Conservation (phyloP, 2,329 filamentous ascomycete genomes). For the Aspergillus clavatus region DNA sequence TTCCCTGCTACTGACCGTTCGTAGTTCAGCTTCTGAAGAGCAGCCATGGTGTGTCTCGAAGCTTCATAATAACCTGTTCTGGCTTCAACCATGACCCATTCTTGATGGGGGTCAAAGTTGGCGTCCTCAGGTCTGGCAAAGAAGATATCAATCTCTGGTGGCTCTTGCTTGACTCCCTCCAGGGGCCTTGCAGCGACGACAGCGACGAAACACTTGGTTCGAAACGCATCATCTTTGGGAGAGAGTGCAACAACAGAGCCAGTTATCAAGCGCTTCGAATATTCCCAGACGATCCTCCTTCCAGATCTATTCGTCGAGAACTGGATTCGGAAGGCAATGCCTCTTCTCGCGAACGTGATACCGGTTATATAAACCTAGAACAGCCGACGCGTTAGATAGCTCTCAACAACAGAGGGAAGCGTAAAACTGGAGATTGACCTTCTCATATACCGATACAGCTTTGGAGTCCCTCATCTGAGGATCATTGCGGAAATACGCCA, state of each 20-base stretch:
- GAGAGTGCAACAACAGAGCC: slow-evolving; percentile 54
- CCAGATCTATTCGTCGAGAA: slow-evolving; percentile 65
- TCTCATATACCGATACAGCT: slow-evolving; percentile 62
- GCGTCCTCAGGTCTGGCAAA: slow-evolving; percentile 60
- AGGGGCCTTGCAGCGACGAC: slow-evolving; percentile 67
- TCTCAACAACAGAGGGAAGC: no score
- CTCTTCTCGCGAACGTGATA: slow-evolving; percentile 58
- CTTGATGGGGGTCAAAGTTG: slow-evolving; percentile 62
- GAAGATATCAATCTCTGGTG: slow-evolving; percentile 70
- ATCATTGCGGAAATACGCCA: slow-evolving; percentile 51
- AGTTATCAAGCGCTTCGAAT: slow-evolving; percentile 53
- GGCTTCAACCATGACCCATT: slow-evolving; percentile 76
- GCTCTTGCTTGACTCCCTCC: slow-evolving; percentile 57
- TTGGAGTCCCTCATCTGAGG: slow-evolving; percentile 56
- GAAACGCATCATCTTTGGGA: slow-evolving; percentile 56
- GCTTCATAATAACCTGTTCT: slow-evolving; percentile 72
- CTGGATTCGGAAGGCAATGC: slow-evolving; percentile 61
- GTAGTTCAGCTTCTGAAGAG: slow-evolving; percentile 60
- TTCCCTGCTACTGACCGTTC: slow-evolving; percentile 44
- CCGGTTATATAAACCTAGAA: slow-evolving; percentile 61
- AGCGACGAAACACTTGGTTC: slow-evolving; percentile 62
- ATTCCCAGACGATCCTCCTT: slow-evolving; percentile 64
- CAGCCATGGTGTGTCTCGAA: slow-evolving; percentile 64
- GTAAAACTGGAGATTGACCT: slow-evolving; percentile 46
- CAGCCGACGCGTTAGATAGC: neutral